phyloP scores from a whole-genome alignment of 805 yeast genomes.

The Deakozyma indianensis region DNA sequence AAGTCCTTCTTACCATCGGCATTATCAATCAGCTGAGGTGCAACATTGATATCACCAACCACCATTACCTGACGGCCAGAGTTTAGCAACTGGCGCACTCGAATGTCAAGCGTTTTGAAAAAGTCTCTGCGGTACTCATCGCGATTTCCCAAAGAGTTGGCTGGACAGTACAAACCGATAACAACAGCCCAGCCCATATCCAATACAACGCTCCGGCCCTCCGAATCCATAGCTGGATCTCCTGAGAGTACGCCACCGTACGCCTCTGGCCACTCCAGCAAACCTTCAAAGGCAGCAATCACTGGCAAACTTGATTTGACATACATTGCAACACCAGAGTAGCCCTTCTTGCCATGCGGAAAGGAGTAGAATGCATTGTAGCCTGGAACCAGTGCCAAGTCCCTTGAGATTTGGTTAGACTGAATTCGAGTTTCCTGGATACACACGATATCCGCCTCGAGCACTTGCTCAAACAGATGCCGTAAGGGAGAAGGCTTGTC shows the following conservation, averaged over 20 bases:
- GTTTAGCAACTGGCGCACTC: constrained; percentile 40
- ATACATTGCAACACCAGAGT: constrained; percentile 85
- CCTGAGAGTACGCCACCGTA: constrained; percentile 17
- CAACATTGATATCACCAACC: constrained; percentile 81
- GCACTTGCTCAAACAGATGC: constrained; percentile 23
- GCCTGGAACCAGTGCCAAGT: constrained; percentile 37
- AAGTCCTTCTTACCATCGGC: constrained; percentile 51
- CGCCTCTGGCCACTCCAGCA: constrained; percentile 48
- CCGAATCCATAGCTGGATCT: constrained; percentile 41
- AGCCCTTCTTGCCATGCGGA: constrained; percentile 61
- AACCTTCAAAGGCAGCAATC: constrained; percentile 75
- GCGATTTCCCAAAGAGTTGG: constrained; percentile 61
- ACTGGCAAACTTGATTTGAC: constrained; percentile 40
- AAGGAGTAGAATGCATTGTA: constrained; percentile 55
- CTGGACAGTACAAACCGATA: constrained; percentile 71
- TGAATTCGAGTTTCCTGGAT: constrained; percentile 77
- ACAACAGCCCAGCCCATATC: constrained; percentile 41
- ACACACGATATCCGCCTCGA: constrained; percentile 66
- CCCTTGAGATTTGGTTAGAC: constrained; percentile 29
- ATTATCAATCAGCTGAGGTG: constrained; percentile 66
- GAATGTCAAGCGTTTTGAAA: constrained; percentile 39
- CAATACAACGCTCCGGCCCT: constrained; percentile 68
- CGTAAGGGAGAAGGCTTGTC: constrained; percentile 24
- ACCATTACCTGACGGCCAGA: constrained; percentile 57
- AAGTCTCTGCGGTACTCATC: constrained; percentile 49